phyloP scores from a whole-genome alignment of 2,329 filamentous ascomycete genomes.

The Penicillium sp. region DNA sequence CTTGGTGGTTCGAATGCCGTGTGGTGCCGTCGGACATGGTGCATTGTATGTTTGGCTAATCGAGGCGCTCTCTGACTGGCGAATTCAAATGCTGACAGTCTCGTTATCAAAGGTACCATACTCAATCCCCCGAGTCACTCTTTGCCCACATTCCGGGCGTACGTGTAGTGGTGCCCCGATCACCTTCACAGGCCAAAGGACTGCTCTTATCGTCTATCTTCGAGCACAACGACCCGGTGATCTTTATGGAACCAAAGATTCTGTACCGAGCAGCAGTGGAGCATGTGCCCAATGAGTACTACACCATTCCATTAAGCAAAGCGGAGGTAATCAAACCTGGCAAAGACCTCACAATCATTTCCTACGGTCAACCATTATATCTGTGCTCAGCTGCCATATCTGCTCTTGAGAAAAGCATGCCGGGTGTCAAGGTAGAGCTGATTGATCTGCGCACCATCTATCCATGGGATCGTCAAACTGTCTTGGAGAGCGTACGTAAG shows the following conservation, averaged over 20 bases:
- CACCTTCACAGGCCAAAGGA: slow-evolving; percentile 85
- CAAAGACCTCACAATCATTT: slow-evolving; percentile 78
- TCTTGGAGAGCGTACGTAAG: slow-evolving; percentile 81
- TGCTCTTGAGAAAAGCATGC: slow-evolving; percentile 70
- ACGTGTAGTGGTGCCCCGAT: slow-evolving; percentile 81
- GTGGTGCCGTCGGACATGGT: slow-evolving; percentile 85
- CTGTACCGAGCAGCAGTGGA: slow-evolving; percentile 89
- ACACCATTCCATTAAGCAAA: slow-evolving; percentile 80
- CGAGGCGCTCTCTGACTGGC: neutral
- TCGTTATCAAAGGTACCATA: slow-evolving; percentile 63
- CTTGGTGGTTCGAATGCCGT: slow-evolving; percentile 86
- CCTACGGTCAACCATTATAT: slow-evolving; percentile 88
- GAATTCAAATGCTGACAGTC: neutral
- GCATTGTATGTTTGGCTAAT: slow-evolving; percentile 56
- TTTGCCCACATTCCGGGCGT: slow-evolving; percentile 88
- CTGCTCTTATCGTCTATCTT: slow-evolving; percentile 75
- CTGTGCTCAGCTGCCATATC: slow-evolving; percentile 76
- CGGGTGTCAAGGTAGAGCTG: slow-evolving; percentile 74
- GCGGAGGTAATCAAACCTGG: slow-evolving; percentile 82
- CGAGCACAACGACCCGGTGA: slow-evolving; percentile 76
- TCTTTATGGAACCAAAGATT: slow-evolving; percentile 95
- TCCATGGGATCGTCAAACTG: slow-evolving; percentile 82
- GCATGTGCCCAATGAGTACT: slow-evolving; percentile 79
- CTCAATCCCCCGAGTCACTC: slow-evolving; percentile 83
- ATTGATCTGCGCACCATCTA: slow-evolving; percentile 88